Conservation (phyloP, 768 basidiomycete genomes). For the Russula dissimulans region DNA sequence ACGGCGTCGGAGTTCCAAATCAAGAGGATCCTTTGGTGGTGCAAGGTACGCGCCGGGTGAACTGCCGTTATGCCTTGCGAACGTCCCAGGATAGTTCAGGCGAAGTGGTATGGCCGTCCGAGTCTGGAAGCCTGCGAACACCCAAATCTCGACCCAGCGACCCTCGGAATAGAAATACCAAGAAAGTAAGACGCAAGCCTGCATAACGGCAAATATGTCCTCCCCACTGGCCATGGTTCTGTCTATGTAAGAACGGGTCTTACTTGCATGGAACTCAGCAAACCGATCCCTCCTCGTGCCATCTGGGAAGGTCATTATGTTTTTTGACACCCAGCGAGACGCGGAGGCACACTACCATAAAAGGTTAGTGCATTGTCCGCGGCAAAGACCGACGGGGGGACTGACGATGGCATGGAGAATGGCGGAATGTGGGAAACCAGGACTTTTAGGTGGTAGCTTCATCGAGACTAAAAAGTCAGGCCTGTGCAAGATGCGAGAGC, state of each 20-base stretch:
- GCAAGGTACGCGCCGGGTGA: conserved; percentile 75
- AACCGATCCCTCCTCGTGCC: conserved; percentile 76
- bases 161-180: conserved; percentile 93
- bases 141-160: conserved; percentile 87
- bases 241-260: conserved; percentile 82
- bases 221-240: conserved; percentile 84
- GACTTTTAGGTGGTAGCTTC: conserved; percentile 69
- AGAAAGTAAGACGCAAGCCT: conserved; percentile 75
- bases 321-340: conserved; percentile 73
- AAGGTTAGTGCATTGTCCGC: conserved; percentile 1
- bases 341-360: conserved; percentile 63
- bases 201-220: conserved; percentile 80
- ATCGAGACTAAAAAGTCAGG: conserved; percentile 73
- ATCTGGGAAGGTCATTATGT: conserved; percentile 57
- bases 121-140: conserved; percentile 79
- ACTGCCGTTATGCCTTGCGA: conserved; percentile 53
- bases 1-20: conserved; percentile 68
- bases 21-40: conserved; percentile 65
- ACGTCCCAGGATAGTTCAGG: conserved; percentile 80
- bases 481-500: conserved; percentile 74
- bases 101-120: conserved; percentile 74
- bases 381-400: not conserved
- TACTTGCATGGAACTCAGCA: conserved; percentile 79
- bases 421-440: conserved; percentile 81
- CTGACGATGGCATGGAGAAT: conserved; percentile 85